These are phyloP conservation scores for Globisporangium carolinianum DNA, from an alignment of 352 stramenopile genomes.

Conservation along the genomic window DNA sequence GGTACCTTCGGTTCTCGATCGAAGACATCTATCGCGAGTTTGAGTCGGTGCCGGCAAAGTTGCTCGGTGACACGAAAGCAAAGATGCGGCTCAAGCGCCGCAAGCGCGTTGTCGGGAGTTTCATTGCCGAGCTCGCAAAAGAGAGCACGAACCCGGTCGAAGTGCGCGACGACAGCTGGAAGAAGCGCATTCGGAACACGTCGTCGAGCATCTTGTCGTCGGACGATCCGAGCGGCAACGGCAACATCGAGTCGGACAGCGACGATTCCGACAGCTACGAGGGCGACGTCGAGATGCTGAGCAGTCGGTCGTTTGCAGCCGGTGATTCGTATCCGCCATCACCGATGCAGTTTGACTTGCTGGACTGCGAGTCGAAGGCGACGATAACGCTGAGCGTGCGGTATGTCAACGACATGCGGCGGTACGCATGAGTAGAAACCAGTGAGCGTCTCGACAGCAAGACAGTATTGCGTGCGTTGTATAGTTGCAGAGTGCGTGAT, in stretches of 20 bases:
- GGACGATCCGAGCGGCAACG: conserved; percentile 14
- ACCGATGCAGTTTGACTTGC: conserved; percentile 39
- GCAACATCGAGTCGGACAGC: conserved; percentile 19
- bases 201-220: conserved; percentile 28
- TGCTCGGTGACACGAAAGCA: conserved; percentile 56
- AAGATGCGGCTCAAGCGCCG: conserved; percentile 74
- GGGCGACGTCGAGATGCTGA: conserved; percentile 55
- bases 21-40: conserved; percentile 86
- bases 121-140: conserved; percentile 64
- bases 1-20: conserved; percentile 64
- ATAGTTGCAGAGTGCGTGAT: not conserved
- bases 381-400: conserved; percentile 78
- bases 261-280: conserved; percentile 57
- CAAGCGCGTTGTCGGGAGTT: conserved; percentile 73
- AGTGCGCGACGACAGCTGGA: conserved; percentile 61
- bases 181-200: conserved; percentile 40
- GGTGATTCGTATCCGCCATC: conserved; percentile 44
- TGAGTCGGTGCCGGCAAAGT: conserved; percentile 58
- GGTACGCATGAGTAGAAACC: conserved; percentile 37
- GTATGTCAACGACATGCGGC: conserved; percentile 86
- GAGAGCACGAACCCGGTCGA: conserved; percentile 33
- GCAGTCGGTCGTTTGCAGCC: conserved; percentile 40
- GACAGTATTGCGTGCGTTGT: not conserved
- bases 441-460: not conserved
- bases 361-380: conserved; percentile 36